Evolutionary conservation across 2,329 filamentous ascomycete species (phyloP), one percentile per base, ranked within the genome.

Genomic region (Paecilomyces sp.): DNA sequence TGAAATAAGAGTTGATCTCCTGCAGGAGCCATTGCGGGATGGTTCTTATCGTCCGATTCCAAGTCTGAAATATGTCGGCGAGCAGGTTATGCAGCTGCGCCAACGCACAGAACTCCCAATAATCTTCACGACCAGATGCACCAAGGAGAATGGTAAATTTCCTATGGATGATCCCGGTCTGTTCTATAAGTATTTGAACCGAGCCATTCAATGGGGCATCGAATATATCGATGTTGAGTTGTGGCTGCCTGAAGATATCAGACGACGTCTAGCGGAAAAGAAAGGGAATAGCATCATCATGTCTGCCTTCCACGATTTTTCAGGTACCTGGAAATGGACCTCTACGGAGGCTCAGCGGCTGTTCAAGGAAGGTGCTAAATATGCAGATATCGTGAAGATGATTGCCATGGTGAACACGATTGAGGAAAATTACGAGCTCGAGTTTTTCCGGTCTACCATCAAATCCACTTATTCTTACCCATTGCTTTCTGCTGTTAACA

Each of bases 251-350:
- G 90, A 92, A 70, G 79, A 84, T 6, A 90, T 95, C 59, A 82
- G 91, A 63, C 81, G 81, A 63, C 82, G 79, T 61, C 76, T 95
- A 9, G 88, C 85, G 57, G 84, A 88, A 65, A 82, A 84, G 58
- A 88, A 88, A 65, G 90, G 90, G 1, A 89, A 86, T 74, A 93
- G 88, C 68, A 88, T 88, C 64, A 91, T 96, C 74, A 92, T 95
- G 79, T 93, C 90, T n/a, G 91, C 91, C 12, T 94, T 93, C 68
- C 91, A 95, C 72, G 91, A 94, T 76, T 93, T 93, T 69, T 92
- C 90, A 0, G 89, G 90, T 1, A 87, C 81, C 0, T 93, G 93
- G 80, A 90, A 88, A 68, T 95, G 91, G 91, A 88, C 88, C 0
- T 90, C 89, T 0, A 76, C 83, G 6, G 83, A 89, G 65, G 90